Evolutionary conservation across 805 yeast genomes (phyloP).

Genomic region (Metschnikowia reukaufii): DNA sequence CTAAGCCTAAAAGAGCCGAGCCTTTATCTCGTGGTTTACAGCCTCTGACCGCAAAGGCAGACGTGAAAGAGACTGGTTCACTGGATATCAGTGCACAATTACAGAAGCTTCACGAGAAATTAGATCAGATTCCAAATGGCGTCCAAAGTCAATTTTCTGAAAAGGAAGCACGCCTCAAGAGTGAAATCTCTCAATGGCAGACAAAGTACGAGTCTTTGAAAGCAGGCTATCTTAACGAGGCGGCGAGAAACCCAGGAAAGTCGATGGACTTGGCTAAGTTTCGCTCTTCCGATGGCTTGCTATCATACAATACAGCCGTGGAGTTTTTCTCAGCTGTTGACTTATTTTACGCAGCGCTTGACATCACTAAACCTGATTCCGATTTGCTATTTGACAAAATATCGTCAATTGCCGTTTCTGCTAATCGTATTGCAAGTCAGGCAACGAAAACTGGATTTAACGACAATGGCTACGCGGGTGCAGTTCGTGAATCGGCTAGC

Average conservation of each 20-base stretch:
- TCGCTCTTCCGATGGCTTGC: slow-evolving; percentile 42
- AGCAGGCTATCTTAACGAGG: slow-evolving; percentile 26
- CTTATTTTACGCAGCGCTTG: slow-evolving; percentile 38
- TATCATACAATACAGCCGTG: slow-evolving; percentile 46
- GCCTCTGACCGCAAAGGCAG: background rate
- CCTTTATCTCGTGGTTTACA: background rate
- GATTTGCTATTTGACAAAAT: slow-evolving; percentile 51
- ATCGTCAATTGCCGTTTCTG: slow-evolving; percentile 48
- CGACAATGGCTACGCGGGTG: slow-evolving; percentile 32
- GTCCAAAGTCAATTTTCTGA: slow-evolving; percentile 8
- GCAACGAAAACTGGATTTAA: slow-evolving; percentile 24
- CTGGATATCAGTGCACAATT: slow-evolving; percentile 22
- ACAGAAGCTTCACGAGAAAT: slow-evolving; percentile 27
- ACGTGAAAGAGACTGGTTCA: background rate
- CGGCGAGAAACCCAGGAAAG: slow-evolving; percentile 21
- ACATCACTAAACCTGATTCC: slow-evolving; percentile 27
- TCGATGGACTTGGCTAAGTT: slow-evolving; percentile 29
- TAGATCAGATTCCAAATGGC: slow-evolving; percentile 26
- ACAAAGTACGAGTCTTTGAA: slow-evolving; percentile 50
- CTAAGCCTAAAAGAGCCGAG: background rate
- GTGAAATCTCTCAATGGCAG: slow-evolving; percentile 49
- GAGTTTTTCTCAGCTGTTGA: slow-evolving; percentile 52
- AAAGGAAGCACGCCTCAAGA: slow-evolving; percentile 22
- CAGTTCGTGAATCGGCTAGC: slow-evolving; percentile 65
- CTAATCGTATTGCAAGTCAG: slow-evolving; percentile 41